Evolutionary conservation across 192 early-diverging fungal species (phyloP).

Genomic region (Coemansia umbellata): DNA sequence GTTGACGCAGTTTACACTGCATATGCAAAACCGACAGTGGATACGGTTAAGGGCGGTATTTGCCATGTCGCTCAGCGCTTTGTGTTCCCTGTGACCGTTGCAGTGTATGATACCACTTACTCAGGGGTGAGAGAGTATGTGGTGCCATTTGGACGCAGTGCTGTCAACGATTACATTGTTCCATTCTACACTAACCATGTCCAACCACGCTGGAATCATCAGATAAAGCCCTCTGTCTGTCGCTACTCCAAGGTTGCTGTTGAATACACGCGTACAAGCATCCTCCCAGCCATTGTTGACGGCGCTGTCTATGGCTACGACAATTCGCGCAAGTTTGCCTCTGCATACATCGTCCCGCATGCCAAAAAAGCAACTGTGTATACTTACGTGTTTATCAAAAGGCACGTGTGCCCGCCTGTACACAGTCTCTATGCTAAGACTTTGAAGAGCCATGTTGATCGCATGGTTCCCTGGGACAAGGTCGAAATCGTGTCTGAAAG

Average conservation of each 20-base stretch:
- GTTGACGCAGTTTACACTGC: conserved; percentile 7
- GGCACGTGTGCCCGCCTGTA: conserved; percentile 26
- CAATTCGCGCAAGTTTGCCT: conserved; percentile 16
- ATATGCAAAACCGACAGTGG: conserved; percentile 26
- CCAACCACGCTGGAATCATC: conserved; percentile 36
- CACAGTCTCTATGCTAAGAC: conserved; percentile 13
- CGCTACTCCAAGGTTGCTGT: conserved; percentile 23
- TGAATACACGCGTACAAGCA: conserved; percentile 22
- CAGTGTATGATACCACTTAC: not conserved
- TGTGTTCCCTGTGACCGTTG: conserved; percentile 10
- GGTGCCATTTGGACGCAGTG: conserved; percentile 22
- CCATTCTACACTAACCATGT: conserved; percentile 36
- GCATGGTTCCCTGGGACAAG: conserved; percentile 47
- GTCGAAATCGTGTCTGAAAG: conserved; percentile 6
- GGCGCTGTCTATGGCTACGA: conserved; percentile 12
- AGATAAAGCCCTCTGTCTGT: conserved; percentile 32
- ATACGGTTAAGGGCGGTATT: conserved; percentile 4
- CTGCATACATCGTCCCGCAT: conserved; percentile 25
- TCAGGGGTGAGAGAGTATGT: conserved; percentile 14
- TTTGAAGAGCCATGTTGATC: conserved; percentile 41
- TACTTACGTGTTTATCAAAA: conserved; percentile 15
- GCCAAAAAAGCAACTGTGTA: conserved; percentile 17
- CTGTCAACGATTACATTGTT: conserved; percentile 24
- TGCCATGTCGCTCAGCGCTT: not conserved
- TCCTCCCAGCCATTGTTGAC: conserved; percentile 31